These are phyloP conservation scores for Conoideocrella luteorostrata DNA, from an alignment of 2,329 filamentous ascomycete genomes.

Conservation along the genomic window DNA sequence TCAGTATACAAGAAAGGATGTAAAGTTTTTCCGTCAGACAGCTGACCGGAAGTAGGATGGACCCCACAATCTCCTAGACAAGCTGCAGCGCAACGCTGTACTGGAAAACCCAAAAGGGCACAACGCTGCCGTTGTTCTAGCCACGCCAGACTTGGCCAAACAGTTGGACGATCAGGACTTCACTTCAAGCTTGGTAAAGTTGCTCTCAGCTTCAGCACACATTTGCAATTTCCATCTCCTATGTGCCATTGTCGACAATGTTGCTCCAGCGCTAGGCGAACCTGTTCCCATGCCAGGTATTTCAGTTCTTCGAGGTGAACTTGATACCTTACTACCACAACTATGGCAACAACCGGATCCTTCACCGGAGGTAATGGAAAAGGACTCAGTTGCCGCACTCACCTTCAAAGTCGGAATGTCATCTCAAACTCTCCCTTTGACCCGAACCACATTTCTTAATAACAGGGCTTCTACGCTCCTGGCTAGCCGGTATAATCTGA, in stretches of 20 bases:
- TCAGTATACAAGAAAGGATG: slow-evolving; percentile 2
- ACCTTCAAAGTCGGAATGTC: slow-evolving; percentile 32
- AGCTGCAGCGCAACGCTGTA: slow-evolving; percentile 16
- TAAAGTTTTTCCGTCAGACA: neutral
- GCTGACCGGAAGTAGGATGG: slow-evolving; percentile 8
- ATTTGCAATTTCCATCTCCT: slow-evolving; percentile 39
- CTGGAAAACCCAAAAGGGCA: slow-evolving; percentile 23
- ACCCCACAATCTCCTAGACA: slow-evolving; percentile 13
- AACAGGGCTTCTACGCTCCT: slow-evolving; percentile 55
- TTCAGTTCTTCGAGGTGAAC: slow-evolving; percentile 43
- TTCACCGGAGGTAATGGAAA: slow-evolving; percentile 20
- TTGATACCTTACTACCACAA: slow-evolving; percentile 35
- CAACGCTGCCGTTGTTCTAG: slow-evolving; percentile 42
- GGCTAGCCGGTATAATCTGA: slow-evolving; percentile 25
- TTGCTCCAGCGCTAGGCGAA: slow-evolving; percentile 32
- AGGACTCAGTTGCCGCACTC: slow-evolving; percentile 33
- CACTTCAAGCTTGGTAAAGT: slow-evolving; percentile 35
- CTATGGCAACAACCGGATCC: slow-evolving; percentile 35
- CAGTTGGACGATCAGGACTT: slow-evolving; percentile 40
- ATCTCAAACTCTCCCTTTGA: slow-evolving; percentile 55
- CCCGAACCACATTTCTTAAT: slow-evolving; percentile 73
- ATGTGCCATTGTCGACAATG: slow-evolving; percentile 49
- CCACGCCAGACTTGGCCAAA: slow-evolving; percentile 40
- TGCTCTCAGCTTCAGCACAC: slow-evolving; percentile 38
- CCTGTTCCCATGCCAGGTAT: slow-evolving; percentile 35